A percentile compares a stretch with the other conserved stretches of the same genome.
phyloP scores from a whole-genome alignment of 345 rosid genomes.

The Brassica nigra region DNA sequence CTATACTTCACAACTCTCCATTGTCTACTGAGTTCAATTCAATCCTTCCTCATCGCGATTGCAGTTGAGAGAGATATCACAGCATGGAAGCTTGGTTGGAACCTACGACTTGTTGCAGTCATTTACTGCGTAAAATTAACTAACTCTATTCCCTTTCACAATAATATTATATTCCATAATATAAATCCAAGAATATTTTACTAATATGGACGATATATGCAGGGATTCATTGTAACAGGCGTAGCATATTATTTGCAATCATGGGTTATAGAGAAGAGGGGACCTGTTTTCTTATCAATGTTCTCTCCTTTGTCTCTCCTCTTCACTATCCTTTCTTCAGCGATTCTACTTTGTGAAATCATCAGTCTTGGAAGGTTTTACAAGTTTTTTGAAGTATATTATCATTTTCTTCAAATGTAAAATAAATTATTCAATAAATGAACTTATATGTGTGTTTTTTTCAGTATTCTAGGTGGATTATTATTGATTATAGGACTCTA shows the following conservation, averaged over 20 bases:
- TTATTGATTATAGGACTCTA: slow-evolving; percentile 78
- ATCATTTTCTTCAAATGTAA: background rate
- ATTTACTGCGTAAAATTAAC: slow-evolving; percentile 65
- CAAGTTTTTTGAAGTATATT: background rate
- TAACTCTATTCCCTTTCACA: slow-evolving; percentile 5
- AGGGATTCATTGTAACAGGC: slow-evolving; percentile 94
- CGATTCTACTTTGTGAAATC: slow-evolving; percentile 61
- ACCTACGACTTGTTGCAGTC: slow-evolving; percentile 72
- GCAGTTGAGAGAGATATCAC: slow-evolving; percentile 68
- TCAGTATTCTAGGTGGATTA: slow-evolving; percentile 71
- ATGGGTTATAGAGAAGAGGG: slow-evolving; percentile 87
- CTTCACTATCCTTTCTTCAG: slow-evolving; percentile 68
- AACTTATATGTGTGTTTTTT: slow-evolving; percentile 9
- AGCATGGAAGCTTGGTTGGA: slow-evolving; percentile 85
- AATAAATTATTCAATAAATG: background rate
- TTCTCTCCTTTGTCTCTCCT: slow-evolving; percentile 72
- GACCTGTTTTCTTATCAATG: slow-evolving; percentile 92
- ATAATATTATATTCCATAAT: background rate
- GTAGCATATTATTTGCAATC: slow-evolving; percentile 83
- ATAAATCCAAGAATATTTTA: background rate
- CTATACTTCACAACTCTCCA: slow-evolving; percentile 80
- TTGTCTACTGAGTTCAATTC: slow-evolving; percentile 73
- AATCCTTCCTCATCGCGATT: slow-evolving; percentile 73
- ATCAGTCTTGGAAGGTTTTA: slow-evolving; percentile 73
- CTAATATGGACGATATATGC: slow-evolving; percentile 10